Percentiles rank a stretch among this genome's conserved stretches.
Conservation (phyloP, 805 yeast species). For the Groenewaldozyma salmanticensis region DNA sequence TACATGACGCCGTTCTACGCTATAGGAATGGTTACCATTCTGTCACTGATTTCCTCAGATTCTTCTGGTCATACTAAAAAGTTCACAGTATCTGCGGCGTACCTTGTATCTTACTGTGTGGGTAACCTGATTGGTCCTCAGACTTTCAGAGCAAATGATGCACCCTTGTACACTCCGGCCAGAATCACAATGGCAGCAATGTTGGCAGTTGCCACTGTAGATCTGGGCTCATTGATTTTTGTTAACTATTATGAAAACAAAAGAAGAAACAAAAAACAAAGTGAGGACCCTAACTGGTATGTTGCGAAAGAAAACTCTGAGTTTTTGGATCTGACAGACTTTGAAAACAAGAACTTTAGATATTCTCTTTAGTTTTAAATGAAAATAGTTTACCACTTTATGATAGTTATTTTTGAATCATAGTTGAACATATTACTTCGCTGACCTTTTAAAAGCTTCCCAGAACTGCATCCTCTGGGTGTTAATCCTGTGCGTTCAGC, state of each 20-base stretch:
- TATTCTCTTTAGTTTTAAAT: constrained; percentile 7
- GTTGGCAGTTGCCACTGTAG: background rate
- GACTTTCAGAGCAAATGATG: constrained; percentile 31
- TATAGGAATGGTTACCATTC: constrained; percentile 16
- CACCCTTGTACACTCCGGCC: constrained; percentile 10
- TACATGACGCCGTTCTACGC: constrained; percentile 1
- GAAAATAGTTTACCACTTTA: background rate
- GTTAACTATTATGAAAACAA: constrained; percentile 1
- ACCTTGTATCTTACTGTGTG: constrained; percentile 49
- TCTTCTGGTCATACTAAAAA: constrained; percentile 48
- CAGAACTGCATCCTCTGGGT: no score
- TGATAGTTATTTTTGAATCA: no score
- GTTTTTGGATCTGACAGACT: constrained; percentile 39
- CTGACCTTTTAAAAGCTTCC: no score
- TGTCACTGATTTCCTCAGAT: constrained; percentile 34
- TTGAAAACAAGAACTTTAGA: constrained; percentile 38
- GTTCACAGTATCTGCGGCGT: constrained; percentile 39
- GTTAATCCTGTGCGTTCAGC: no score
- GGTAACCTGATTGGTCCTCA: constrained; percentile 67
- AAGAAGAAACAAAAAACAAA: constrained; percentile 3
- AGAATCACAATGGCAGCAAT: constrained; percentile 6
- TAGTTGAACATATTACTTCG: no score
- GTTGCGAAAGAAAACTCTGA: constrained; percentile 8
- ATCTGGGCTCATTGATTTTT: background rate
- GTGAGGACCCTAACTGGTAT: background rate